Percentiles rank a stretch among this genome's conserved stretches.
phyloP scores from a whole-genome alignment of 108 stramenopile genomes.

The Chaetoceros muelleri region DNA sequence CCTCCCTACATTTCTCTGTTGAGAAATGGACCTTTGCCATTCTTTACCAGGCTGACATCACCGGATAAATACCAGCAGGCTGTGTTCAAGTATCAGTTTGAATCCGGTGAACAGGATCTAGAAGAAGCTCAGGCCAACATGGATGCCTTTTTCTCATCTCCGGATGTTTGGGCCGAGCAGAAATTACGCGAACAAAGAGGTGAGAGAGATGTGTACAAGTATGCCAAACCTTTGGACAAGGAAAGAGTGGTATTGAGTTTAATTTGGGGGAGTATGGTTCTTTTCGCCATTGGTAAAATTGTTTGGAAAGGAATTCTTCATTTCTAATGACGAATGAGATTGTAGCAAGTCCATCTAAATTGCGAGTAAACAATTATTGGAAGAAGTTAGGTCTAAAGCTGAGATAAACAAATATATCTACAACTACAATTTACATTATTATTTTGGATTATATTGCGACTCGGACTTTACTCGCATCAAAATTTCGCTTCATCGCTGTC shows the following conservation, averaged over 20 bases:
- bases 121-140: constrained; percentile 10
- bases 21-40: constrained; percentile 11
- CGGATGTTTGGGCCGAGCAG: constrained; percentile 16
- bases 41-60: constrained; percentile 4
- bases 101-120: constrained; percentile 1
- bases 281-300: background rate
- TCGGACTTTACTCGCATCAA: too few species aligned
- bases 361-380: too few species aligned
- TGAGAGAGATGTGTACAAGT: constrained; percentile 8
- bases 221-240: constrained; percentile 8
- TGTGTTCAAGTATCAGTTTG: constrained; percentile 9
- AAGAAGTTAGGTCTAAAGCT: too few species aligned
- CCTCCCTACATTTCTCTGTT: constrained; percentile 3
- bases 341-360: too few species aligned
- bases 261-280: constrained; percentile 8
- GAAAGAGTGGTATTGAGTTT: constrained; percentile 7
- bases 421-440: too few species aligned
- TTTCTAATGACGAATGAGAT: too few species aligned
- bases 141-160: constrained; percentile 13
- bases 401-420: too few species aligned
- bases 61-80: constrained; percentile 5
- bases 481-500: too few species aligned
- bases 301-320: too few species aligned
- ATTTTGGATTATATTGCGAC: too few species aligned
- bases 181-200: constrained; percentile 8